Conservation (phyloP, 345 rosid genomes). For the Draba incana region DNA sequence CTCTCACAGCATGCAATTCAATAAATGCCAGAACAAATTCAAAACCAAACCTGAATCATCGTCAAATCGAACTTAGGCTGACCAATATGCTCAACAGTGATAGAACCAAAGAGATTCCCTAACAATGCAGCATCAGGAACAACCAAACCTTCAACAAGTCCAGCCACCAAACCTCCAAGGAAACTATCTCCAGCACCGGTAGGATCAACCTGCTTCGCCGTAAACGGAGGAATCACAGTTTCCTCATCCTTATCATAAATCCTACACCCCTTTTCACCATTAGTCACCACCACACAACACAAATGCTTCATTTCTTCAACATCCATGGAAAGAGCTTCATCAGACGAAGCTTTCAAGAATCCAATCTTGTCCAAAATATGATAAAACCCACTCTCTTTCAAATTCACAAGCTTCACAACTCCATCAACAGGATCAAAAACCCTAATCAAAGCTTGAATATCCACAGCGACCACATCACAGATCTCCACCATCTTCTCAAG, state of each 20-base stretch:
- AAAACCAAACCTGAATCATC: constrained; percentile 67
- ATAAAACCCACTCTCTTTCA: constrained; percentile 66
- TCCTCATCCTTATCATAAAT: constrained; percentile 58
- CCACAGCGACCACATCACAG: constrained; percentile 73
- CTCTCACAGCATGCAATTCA: constrained; percentile 5
- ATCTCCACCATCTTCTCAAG: constrained; percentile 76
- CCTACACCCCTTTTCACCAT: constrained; percentile 82
- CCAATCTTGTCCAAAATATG: constrained; percentile 62
- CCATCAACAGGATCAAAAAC: constrained; percentile 64
- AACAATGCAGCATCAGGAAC: constrained; percentile 90
- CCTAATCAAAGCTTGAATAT: constrained; percentile 85
- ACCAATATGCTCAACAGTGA: constrained; percentile 92
- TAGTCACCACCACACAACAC: constrained; percentile 90
- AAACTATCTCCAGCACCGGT: constrained; percentile 98
- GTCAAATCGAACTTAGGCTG: constrained; percentile 67
- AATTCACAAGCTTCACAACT: constrained; percentile 61
- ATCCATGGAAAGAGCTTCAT: constrained; percentile 85
- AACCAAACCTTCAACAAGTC: constrained; percentile 75
- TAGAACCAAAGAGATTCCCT: constrained; percentile 87
- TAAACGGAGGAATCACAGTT: constrained; percentile 57
- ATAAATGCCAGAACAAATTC: background rate
- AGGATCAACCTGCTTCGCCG: constrained; percentile 82
- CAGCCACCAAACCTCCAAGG: constrained; percentile 79
- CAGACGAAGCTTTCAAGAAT: constrained; percentile 81
- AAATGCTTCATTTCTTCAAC: constrained; percentile 68